Percentiles rank a stretch among this genome's conserved stretches.
phyloP scores from a whole-genome alignment of 345 rosid species.

The Rubroshorea leprosula region DNA sequence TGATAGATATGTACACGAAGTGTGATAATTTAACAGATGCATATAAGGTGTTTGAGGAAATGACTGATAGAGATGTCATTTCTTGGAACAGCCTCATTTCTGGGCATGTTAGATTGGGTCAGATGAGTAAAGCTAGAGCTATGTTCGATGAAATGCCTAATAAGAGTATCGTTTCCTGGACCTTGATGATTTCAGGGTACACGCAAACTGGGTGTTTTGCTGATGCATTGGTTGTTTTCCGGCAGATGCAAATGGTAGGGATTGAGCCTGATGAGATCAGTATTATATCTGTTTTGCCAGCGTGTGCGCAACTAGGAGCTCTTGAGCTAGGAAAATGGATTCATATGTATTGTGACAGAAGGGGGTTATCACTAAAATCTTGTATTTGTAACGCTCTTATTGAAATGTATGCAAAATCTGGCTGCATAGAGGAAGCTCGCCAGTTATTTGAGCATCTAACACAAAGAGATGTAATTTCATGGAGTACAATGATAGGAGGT shows the following conservation, averaged over 20 bases:
- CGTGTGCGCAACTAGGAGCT: constrained; percentile 23
- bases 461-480: constrained; percentile 40
- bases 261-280: no score
- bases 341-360: constrained; percentile 39
- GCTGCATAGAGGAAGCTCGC: constrained; percentile 39
- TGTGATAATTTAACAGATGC: constrained; percentile 35
- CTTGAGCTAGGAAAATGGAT: constrained; percentile 52
- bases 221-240: constrained; percentile 17
- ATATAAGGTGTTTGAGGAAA: constrained; percentile 45
- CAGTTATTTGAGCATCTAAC: constrained; percentile 33
- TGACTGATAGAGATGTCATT: constrained; percentile 44
- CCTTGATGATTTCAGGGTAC: constrained; percentile 54
- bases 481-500: constrained; percentile 63
- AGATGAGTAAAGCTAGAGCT: constrained; percentile 37
- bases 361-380: constrained; percentile 21
- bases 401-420: constrained; percentile 62
- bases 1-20: constrained; percentile 39
- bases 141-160: constrained; percentile 36
- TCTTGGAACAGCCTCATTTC: constrained; percentile 55
- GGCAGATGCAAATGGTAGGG: constrained; percentile 19
- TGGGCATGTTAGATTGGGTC: constrained; percentile 49
- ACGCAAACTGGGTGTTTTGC: constrained; percentile 24
- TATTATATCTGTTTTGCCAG: no score
- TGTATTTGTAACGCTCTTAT: constrained; percentile 40
- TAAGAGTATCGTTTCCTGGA: constrained; percentile 57